Evolutionary conservation across 768 basidiomycete genomes (phyloP), one percentile per base, ranked within the genome.

Genomic region (Termitomyces sp.): DNA sequence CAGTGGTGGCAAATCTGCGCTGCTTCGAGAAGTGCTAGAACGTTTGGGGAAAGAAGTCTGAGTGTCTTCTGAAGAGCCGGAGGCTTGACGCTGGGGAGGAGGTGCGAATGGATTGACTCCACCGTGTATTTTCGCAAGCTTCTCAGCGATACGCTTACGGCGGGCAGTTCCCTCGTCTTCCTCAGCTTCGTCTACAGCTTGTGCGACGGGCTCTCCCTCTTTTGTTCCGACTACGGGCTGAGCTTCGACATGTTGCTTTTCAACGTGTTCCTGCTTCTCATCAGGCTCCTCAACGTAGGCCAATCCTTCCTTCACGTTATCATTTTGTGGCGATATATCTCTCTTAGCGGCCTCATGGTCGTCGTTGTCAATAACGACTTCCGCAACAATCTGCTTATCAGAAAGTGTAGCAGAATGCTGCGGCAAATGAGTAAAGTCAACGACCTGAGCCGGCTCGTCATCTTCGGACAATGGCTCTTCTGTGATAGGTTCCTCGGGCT

Each of bases 71-170:
- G 53, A 54, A 16, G 62, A 59, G 8, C 41, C 26, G 1, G 67
- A 67, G 0, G 60, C 20, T 59, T 62, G 62, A 20, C 66, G 67
- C 47, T 61, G 62, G 5, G 67, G 66, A 47, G 53, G 62, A 47
- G 54, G 62, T 0, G 70, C 71, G 44, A 84, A 72, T 1, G 84
- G 80, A 62, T 84, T 87, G 62, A 87, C 72, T n/a, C 81, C 88
- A 16, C 87, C 88, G 9, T 20, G 40, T 74, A 83, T 84, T 69
- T 83, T 81, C 7, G 84, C 83, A 75, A 72, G 79, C 71, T 61
- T 81, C 79, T 83, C 86, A 24, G 86, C 81, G 22, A 89, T 79
- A 52, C 81, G 82, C 59, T 76, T 78, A 43, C 79, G 77, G 36
- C 82, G 79, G 2, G 77, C 72, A 59, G 73, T 80, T 60, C 84